These are phyloP conservation scores for Physcomitrellopsis africana DNA, from an alignment of 225 moss, liverwort and hornwort species.

Conservation along the genomic window DNA sequence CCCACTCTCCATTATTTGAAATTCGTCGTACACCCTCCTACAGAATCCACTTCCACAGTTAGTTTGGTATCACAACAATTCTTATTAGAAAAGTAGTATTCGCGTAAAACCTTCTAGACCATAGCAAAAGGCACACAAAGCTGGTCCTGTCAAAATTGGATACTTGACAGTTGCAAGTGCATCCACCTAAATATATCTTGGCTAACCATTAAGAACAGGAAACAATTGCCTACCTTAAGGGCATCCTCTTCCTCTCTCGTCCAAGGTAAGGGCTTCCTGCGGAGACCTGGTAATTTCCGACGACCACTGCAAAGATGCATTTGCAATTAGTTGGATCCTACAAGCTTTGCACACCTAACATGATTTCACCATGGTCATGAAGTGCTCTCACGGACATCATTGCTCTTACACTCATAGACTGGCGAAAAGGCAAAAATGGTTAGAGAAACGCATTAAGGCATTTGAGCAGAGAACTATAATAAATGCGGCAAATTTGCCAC, in stretches of 20 bases:
- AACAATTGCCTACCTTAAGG: constrained; percentile 39
- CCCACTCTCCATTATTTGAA: constrained; percentile 41
- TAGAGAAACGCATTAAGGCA: constrained; percentile 2
- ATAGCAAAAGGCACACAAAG: constrained; percentile 3
- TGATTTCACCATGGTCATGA: not conserved
- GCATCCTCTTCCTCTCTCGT: constrained; percentile 38
- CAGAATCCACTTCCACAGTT: constrained; percentile 36
- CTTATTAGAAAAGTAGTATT: not conserved
- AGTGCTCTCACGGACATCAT: constrained; percentile 6
- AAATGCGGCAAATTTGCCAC: not conserved
- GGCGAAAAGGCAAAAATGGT: not conserved
- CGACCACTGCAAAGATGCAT: constrained; percentile 45
- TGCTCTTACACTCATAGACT: not conserved
- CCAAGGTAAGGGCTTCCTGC: constrained; percentile 53
- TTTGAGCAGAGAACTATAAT: not conserved
- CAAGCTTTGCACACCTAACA: constrained; percentile 1
- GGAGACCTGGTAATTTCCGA: constrained; percentile 38
- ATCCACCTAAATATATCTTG: not conserved
- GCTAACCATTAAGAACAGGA: constrained; percentile 16
- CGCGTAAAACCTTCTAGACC: not conserved
- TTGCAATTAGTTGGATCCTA: constrained; percentile 31
- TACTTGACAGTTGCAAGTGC: too few species aligned
- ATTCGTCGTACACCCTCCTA: constrained; percentile 55
- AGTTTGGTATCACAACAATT: constrained; percentile 15
- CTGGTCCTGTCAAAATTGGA: not conserved